These are phyloP conservation scores for Cajanus cajan DNA, from an alignment of 306 rosid genomes.

Conservation along the genomic window DNA sequence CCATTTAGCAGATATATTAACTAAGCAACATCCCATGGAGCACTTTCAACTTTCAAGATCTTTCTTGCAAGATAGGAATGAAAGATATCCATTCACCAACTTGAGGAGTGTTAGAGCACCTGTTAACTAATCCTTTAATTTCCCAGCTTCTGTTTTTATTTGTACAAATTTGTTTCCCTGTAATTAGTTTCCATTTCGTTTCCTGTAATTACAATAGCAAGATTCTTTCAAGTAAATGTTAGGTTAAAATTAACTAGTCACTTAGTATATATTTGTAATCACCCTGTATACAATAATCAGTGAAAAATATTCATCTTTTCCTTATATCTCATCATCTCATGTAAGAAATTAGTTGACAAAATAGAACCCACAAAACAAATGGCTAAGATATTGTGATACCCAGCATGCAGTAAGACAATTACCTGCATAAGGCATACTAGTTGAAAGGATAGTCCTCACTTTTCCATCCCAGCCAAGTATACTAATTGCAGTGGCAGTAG, in stretches of 20 bases:
- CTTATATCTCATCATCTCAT: neutral
- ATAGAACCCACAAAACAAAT: conserved; percentile 14
- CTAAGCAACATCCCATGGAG: neutral
- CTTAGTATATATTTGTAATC: neutral
- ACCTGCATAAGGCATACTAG: conserved; percentile 85
- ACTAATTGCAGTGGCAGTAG: conserved; percentile 84
- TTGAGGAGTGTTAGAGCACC: neutral
- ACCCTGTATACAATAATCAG: neutral
- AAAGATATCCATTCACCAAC: neutral
- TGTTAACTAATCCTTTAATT: neutral
- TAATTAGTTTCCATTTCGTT: neutral
- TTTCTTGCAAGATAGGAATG: neutral
- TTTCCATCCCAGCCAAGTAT: conserved; percentile 99
- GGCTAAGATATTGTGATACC: conserved; percentile 22
- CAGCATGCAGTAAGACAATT: conserved; percentile 31
- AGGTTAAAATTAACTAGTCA: neutral
- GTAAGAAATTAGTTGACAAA: neutral
- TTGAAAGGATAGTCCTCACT: conserved; percentile 86
- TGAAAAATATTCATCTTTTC: neutral
- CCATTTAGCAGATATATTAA: neutral
- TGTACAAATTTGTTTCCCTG: neutral
- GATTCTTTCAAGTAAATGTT: neutral
- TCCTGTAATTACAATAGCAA: neutral
- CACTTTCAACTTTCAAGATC: neutral
- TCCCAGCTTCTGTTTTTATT: neutral